Conservation (phyloP, 139 green algal species). For the Chlorella sp. region DNA sequence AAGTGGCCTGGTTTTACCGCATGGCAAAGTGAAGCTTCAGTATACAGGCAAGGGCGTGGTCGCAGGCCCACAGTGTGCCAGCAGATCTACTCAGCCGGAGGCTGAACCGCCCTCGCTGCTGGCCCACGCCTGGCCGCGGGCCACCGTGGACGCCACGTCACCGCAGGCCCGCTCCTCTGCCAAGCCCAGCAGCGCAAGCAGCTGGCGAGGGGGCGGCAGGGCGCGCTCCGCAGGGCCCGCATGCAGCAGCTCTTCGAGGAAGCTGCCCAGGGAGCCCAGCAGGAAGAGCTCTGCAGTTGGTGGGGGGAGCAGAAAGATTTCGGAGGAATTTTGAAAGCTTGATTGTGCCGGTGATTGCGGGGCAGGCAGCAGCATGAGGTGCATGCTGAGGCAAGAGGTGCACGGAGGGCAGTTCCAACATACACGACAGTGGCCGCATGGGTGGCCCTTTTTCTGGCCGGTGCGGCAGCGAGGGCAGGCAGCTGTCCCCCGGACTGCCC, state of each 20-base stretch:
- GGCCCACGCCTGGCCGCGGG: background rate
- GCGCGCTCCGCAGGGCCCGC: background rate
- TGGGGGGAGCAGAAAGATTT: background rate
- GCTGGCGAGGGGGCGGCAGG: background rate
- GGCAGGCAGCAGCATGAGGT: background rate
- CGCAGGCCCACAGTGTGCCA: too few species aligned
- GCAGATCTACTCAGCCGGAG: too few species aligned
- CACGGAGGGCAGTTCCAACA: background rate
- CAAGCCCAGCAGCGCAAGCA: conserved; percentile 4
- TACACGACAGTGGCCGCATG: background rate
- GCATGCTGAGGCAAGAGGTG: background rate
- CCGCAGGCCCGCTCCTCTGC: background rate
- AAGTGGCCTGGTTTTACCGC: too few species aligned
- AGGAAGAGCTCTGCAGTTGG: conserved; percentile 21
- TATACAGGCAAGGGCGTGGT: too few species aligned
- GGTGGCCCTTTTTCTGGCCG: too few species aligned
- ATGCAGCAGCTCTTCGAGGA: background rate
- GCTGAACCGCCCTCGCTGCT: too few species aligned
- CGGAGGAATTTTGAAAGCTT: background rate
- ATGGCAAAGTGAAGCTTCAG: too few species aligned
- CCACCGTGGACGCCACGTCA: background rate
- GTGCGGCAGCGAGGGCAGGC: background rate
- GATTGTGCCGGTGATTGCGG: background rate
- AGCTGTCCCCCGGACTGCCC: background rate
- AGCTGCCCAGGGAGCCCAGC: background rate